phyloP scores from a whole-genome alignment of 192 early-diverging fungal species.

The Podila clonocystis region DNA sequence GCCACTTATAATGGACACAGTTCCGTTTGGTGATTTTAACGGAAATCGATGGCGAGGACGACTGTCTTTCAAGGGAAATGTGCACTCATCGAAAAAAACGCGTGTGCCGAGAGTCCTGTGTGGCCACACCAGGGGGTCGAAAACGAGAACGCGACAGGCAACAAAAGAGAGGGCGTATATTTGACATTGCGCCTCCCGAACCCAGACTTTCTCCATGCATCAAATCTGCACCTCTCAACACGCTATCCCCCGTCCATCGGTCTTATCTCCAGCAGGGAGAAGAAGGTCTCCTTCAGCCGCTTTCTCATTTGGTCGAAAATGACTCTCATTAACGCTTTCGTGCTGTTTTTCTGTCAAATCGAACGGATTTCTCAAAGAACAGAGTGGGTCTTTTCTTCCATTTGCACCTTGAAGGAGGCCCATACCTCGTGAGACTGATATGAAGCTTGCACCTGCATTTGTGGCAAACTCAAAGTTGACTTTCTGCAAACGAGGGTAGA shows the following conservation, averaged over 20 bases:
- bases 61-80: conserved; percentile 2
- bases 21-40: too few relatives aligned
- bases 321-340: background rate
- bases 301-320: conserved; percentile 4
- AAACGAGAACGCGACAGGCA: conserved; percentile 8
- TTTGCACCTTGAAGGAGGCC: background rate
- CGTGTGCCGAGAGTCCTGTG: conserved; percentile 5
- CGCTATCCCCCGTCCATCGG: background rate
- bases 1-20: too few relatives aligned
- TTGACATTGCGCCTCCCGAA: conserved; percentile 4
- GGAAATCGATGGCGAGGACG: background rate
- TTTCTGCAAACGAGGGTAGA: conserved; percentile 4
- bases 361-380: conserved; percentile 1
- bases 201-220: conserved; percentile 7
- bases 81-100: background rate
- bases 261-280: background rate
- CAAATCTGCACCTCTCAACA: conserved; percentile 3
- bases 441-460: conserved; percentile 6
- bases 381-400: background rate
- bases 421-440: conserved; percentile 4
- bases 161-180: conserved; percentile 2
- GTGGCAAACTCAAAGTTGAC: conserved; percentile 1
- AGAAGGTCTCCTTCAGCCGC: background rate
- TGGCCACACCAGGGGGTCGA: conserved; percentile 4
- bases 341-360: conserved; percentile 10